Evolutionary conservation across 345 rosid genomes (phyloP), one percentile per base, ranked within the genome.

Genomic region (Garcia nutans): DNA sequence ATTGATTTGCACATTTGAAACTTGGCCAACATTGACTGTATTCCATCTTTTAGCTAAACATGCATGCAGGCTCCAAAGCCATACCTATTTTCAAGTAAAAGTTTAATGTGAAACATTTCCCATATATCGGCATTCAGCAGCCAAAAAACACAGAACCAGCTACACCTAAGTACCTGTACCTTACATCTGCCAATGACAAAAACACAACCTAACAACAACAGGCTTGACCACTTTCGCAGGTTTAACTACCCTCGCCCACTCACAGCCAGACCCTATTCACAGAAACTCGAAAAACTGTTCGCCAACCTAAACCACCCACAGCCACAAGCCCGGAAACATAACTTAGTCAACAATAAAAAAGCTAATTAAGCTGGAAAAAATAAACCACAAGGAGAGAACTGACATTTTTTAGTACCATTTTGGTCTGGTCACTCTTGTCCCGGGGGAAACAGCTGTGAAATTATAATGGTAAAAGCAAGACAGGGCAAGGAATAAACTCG

Each of bases 401-500:
- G 79, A 66, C 70, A 47, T 75, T 71, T 33, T 71, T 76, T 73
- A 65, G 59, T 55, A 70, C 57, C 77, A 50, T 50, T 55, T 67
- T 58, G 37, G 60, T 24, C 69, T 22, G 42, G 62, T 33, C 19
- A 54, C n/a, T 9, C 66, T 55, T 22, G 31, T 60, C 42, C 5
- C 17, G 26, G 57, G 61, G n/a, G 1, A 28, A 37, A 57, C 59
- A 22, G 8, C 8, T 37, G 19, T 52, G 16, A 65, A 37, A 37
- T 80, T 70, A 93, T 70, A 95, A 81, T 65, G 99, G 99, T 72
- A 95, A 81, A 47, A 95, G 96, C 4, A 95, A 84, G 80, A 95
- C 92, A 0, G 99, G 96, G 80, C 99, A 95, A 19, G 99, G 99
- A 77, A 93, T 85, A 82, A 95, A 95, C 85, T 95, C 99, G 22